These are phyloP conservation scores for Brettanomyces nanus DNA, from an alignment of 805 yeast species.

Conservation along the genomic window DNA sequence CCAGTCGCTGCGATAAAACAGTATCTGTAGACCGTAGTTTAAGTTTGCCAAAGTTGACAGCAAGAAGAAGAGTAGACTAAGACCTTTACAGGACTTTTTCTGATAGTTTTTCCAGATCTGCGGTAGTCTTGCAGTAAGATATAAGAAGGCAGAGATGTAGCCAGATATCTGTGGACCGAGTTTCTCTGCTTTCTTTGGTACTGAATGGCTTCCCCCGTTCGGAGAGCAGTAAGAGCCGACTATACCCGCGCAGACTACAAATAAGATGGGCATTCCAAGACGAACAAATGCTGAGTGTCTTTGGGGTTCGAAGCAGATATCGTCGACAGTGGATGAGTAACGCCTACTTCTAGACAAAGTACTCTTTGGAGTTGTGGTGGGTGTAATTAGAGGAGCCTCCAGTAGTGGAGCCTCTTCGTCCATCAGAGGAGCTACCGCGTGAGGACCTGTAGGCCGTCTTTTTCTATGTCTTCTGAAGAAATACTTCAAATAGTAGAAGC, in stretches of 20 bases:
- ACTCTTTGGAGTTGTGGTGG: background rate
- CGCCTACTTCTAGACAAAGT: background rate
- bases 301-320: conserved; percentile 40
- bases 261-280: conserved; percentile 49
- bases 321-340: conserved; percentile 30
- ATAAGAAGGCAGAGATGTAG: conserved; percentile 58
- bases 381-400: conserved; percentile 6
- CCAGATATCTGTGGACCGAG: conserved; percentile 56
- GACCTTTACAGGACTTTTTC: conserved; percentile 76
- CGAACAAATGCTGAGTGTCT: conserved; percentile 38
- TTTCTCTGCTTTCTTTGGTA: conserved; percentile 14
- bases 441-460: conserved; percentile 4
- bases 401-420: conserved; percentile 30
- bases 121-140: conserved; percentile 68
- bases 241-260: conserved; percentile 56
- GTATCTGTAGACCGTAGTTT: conserved; percentile 67
- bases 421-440: conserved; percentile 6
- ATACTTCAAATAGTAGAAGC: conserved; percentile 51
- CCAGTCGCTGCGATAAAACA: conserved; percentile 54
- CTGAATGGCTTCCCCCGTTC: conserved; percentile 16
- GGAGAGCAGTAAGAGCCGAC: conserved; percentile 51
- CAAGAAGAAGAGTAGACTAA: conserved; percentile 72
- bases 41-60: conserved; percentile 69
- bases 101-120: conserved; percentile 76
- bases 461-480: conserved; percentile 30